These are phyloP conservation scores for Monilinia vaccinii-corymbosi DNA, from an alignment of 2,329 filamentous ascomycete species.

Conservation along the genomic window DNA sequence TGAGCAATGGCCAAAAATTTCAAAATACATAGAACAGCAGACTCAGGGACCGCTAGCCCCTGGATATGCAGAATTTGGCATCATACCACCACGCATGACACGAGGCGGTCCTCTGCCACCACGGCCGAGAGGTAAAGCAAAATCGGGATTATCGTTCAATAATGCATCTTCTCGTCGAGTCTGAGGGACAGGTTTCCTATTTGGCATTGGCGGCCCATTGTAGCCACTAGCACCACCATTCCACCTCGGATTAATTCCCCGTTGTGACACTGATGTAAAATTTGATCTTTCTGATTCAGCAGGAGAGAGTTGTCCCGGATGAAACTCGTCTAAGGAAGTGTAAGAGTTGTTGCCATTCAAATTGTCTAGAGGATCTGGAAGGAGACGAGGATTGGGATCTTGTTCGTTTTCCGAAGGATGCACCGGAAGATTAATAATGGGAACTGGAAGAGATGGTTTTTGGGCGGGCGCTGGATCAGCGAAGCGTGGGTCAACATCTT, in stretches of 20 bases:
- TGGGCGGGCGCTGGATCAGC: slow-evolving; percentile 36
- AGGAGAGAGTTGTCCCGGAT: slow-evolving; percentile 57
- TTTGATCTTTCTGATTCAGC: slow-evolving; percentile 70
- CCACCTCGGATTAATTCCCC: slow-evolving; percentile 84
- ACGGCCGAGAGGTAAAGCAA: slow-evolving; percentile 51
- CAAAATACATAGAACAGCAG: not conserved
- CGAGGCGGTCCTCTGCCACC: slow-evolving; percentile 18
- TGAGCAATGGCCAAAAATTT: slow-evolving; percentile 17
- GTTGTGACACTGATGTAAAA: slow-evolving; percentile 85
- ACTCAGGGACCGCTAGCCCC: slow-evolving; percentile 17
- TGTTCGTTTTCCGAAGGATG: slow-evolving; percentile 15
- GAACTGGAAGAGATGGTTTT: slow-evolving; percentile 20
- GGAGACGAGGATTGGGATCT: slow-evolving; percentile 19
- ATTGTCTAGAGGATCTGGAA: slow-evolving; percentile 22
- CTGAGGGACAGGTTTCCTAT: slow-evolving; percentile 16
- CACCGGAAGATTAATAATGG: slow-evolving; percentile 27
- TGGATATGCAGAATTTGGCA: slow-evolving; percentile 48
- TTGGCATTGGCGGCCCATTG: slow-evolving; percentile 29
- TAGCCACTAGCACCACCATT: slow-evolving; percentile 34
- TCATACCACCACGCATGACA: slow-evolving; percentile 31
- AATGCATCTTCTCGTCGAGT: slow-evolving; percentile 60
- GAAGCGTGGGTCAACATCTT: slow-evolving; percentile 88
- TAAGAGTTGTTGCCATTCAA: slow-evolving; percentile 38
- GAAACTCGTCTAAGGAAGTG: slow-evolving; percentile 54
- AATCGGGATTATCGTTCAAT: slow-evolving; percentile 76